Percentiles rank a stretch among this genome's conserved stretches.
Evolutionary conservation across 257 asterid genomes (phyloP).

Genomic region (Mentha longifolia): DNA sequence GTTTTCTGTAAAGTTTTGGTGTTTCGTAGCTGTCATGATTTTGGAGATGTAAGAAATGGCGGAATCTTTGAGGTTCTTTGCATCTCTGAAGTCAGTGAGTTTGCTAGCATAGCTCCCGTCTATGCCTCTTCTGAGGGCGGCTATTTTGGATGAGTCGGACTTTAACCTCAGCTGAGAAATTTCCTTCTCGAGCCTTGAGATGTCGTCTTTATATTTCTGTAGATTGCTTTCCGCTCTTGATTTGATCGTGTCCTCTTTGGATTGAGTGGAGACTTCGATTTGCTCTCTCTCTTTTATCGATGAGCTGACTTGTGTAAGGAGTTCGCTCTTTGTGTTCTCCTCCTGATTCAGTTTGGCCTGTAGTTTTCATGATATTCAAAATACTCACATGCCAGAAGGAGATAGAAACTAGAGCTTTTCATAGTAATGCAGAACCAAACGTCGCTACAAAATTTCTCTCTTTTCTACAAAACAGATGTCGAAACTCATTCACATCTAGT

Average conservation of each 20-base stretch:
- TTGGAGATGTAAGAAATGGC: constrained; percentile 49
- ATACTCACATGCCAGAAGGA: background rate
- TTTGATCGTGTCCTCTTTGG: constrained; percentile 69
- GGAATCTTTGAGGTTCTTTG: constrained; percentile 41
- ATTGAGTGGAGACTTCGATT: constrained; percentile 66
- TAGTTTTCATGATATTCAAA: constrained; percentile 33
- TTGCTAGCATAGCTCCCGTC: constrained; percentile 75
- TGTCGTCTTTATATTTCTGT: constrained; percentile 66
- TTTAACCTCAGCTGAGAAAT: constrained; percentile 75
- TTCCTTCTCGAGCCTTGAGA: constrained; percentile 71
- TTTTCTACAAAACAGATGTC: background rate
- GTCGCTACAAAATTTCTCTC: constrained; percentile 12
- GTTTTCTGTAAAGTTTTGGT: constrained; percentile 37
- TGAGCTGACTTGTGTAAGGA: constrained; percentile 59
- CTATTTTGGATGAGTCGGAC: constrained; percentile 80
- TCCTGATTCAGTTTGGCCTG: constrained; percentile 80
- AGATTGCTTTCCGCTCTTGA: constrained; percentile 74
- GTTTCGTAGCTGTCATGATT: constrained; percentile 31
- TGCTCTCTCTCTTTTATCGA: constrained; percentile 69
- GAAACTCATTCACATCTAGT: constrained; percentile 9
- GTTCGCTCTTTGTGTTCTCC: constrained; percentile 55
- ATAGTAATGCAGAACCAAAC: constrained; percentile 6
- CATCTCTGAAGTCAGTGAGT: constrained; percentile 43
- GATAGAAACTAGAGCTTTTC: background rate
- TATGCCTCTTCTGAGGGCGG: constrained; percentile 78